phyloP scores from a whole-genome alignment of 768 basidiomycete species.

The Cantharellus anzutake region DNA sequence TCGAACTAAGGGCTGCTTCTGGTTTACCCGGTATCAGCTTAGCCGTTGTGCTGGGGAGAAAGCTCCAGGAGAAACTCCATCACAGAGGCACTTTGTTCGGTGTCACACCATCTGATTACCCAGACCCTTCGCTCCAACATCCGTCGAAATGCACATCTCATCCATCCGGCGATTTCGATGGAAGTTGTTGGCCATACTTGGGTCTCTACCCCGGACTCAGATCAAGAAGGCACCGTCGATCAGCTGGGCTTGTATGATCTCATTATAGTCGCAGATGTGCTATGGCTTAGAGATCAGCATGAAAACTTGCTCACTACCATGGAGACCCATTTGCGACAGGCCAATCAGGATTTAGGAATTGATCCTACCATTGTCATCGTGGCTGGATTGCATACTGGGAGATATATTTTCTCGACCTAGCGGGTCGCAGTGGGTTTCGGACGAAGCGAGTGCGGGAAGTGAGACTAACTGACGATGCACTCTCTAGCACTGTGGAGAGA shows the following conservation, averaged over 20 bases:
- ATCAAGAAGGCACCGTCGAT: neutral
- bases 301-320: constrained; percentile 1
- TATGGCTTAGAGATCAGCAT: constrained; percentile 5
- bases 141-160: neutral
- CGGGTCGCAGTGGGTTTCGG: neutral
- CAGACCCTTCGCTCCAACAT: constrained; percentile 2
- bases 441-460: neutral
- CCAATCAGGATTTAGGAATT: no score
- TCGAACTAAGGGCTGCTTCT: constrained; percentile 6
- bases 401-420: constrained; percentile 2
- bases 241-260: constrained; percentile 3
- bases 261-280: constrained; percentile 4
- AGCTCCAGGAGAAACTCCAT: neutral
- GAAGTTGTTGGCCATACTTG: constrained; percentile 5
- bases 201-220: neutral
- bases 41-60: neutral
- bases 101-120: constrained; percentile 7
- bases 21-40: constrained; percentile 4
- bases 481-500: neutral
- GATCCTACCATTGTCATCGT: constrained; percentile 1
- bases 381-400: constrained; percentile 6
- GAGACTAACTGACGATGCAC: neutral
- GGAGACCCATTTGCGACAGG: neutral
- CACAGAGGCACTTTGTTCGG: neutral
- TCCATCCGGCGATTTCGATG: neutral